Evolutionary conservation across 2,329 filamentous ascomycete species (phyloP), one percentile per base, ranked within the genome.

Genomic region (Epichloe sibirici): DNA sequence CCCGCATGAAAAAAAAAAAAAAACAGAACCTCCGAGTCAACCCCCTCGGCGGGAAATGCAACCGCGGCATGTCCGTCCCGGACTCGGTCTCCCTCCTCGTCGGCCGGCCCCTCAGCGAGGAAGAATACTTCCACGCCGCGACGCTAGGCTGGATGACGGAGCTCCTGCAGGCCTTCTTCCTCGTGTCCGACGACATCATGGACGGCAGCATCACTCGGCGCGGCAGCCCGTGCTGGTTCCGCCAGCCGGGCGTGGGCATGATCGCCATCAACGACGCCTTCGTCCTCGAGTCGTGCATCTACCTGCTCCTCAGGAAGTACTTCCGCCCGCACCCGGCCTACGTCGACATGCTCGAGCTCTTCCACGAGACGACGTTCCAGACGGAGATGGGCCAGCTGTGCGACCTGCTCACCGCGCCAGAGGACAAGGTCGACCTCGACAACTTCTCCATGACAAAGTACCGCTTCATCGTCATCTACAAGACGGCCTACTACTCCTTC

Each of bases 401-500:
- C 70, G 93, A 98, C 69, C 77, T 98, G 58, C 82, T 97, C 67
- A 98, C 93, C 46, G 93, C 93, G 39, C 93, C 93, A 43, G 93
- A 98, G 74, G 90, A 96, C 69, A 77, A 84, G 57, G 87, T 97
- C 65, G 83, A 97, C 72, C 83, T 98, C 58, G 77, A 88, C 78
- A 95, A 95, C 76, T 98, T 98, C 78, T 90, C 83, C 69, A 78
- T 96, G 71, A 80, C 90, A 57, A 98, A 95, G 78, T 95, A 95
- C 77, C 83, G 78, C 63, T 98, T 97, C 78, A 98, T 98, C 65
- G 93, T 98, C 74, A 88, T 95, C 72, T 97, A 95, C 83, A 98
- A 98, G 83, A 98, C 93, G 25, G 90, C 93, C 49, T 98, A 94
- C 77, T 98, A 98, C 78, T 94, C 87, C 65, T 98, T 98, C 79